Evolutionary conservation across 176 grass and related monocot genomes (phyloP).

Genomic region (Avena insularis): DNA sequence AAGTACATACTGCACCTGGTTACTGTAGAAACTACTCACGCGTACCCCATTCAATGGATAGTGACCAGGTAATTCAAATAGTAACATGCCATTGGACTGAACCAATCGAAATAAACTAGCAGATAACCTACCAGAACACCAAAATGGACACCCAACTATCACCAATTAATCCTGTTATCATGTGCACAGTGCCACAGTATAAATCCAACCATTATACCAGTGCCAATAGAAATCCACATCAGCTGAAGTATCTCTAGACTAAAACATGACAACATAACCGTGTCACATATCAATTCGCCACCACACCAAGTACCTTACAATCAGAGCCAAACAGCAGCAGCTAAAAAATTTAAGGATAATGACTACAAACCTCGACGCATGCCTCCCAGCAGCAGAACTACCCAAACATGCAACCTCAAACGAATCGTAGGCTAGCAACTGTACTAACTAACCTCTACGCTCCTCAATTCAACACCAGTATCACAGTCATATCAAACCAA

Average conservation of each 20-base stretch:
- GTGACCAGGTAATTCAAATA: background rate
- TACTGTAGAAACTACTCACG: background rate
- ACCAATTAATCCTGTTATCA: conserved; percentile 10
- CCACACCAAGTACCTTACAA: background rate
- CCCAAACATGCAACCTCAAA: background rate
- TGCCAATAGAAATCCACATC: background rate
- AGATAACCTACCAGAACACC: background rate
- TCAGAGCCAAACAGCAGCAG: background rate
- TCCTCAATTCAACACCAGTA: background rate
- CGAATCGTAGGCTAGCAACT: background rate
- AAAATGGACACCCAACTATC: conserved; percentile 1
- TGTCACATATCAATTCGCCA: background rate
- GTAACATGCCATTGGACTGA: background rate
- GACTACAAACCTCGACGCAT: background rate
- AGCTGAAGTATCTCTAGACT: background rate
- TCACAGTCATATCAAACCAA: background rate
- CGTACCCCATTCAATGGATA: background rate
- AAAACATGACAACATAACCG: background rate
- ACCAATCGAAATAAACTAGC: background rate
- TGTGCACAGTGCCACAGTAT: background rate
- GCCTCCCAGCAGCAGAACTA: background rate
- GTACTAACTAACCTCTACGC: background rate
- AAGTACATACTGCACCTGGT: background rate
- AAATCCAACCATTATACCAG: background rate
- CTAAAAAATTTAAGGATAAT: background rate